These are phyloP conservation scores for Arabis alpina DNA, from an alignment of 345 rosid species.

Conservation along the genomic window DNA sequence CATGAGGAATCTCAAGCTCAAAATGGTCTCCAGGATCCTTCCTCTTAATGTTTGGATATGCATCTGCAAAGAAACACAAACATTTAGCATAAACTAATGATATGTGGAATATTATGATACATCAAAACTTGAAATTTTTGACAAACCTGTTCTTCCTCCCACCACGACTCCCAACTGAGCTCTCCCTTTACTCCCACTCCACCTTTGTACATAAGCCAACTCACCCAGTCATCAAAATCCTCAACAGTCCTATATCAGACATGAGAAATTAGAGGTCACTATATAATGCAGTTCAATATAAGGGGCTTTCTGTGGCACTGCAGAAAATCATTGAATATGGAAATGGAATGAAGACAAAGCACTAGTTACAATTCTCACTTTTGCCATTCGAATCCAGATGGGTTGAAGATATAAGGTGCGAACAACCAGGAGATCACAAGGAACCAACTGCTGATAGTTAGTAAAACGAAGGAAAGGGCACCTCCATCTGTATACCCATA, in stretches of 20 bases:
- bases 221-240: constrained; percentile 97
- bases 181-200: constrained; percentile 99
- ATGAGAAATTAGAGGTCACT: constrained; percentile 3
- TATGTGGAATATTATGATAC: neutral
- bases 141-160: constrained; percentile 96
- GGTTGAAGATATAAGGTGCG: constrained; percentile 98
- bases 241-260: constrained; percentile 79
- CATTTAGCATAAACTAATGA: constrained; percentile 4
- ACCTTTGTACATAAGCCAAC: constrained; percentile 98
- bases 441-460: constrained; percentile 96
- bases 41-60: constrained; percentile 96
- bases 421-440: constrained; percentile 98
- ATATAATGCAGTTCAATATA: constrained; percentile 5
- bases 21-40: constrained; percentile 84
- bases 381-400: constrained; percentile 99
- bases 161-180: constrained; percentile 99
- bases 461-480: constrained; percentile 70
- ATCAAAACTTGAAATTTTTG: constrained; percentile 15
- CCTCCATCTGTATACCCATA: constrained; percentile 85
- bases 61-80: constrained; percentile 52
- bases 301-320: constrained; percentile 16
- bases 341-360: constrained; percentile 27
- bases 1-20: constrained; percentile 82
- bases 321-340: constrained; percentile 1
- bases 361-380: constrained; percentile 59